Evolutionary conservation across 1,284 basidiomycete species (phyloP), one percentile per base, ranked within the genome.

Genomic region (Coniophora puteana): DNA sequence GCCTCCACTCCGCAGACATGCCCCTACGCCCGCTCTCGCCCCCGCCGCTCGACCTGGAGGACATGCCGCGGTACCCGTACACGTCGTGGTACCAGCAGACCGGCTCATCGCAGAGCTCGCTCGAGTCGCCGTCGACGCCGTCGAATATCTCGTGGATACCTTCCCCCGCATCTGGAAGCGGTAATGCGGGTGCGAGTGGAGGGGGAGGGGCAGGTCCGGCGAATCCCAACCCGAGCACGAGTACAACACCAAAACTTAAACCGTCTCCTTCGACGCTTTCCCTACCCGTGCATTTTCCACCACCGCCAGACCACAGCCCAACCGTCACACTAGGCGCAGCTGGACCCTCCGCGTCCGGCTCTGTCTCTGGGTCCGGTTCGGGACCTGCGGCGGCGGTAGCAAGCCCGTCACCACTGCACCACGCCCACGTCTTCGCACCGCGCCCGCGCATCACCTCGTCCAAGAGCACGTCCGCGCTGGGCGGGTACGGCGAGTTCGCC

Each of bases 81-180:
- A 54, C 58, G 13, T 63, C 62, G 36, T 63, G 62, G 58, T 60
- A 60, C 17, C 53, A 53, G 8, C 49, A 53, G 27, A 60, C 54
- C 1, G 52, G 60, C 4, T 46, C 57, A 18, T 58, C 57, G 4
- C 58, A 64, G 34, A 64, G 60, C 20, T 64, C 61, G 30, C 26
- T 60, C 25, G 58, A 62, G 40, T 64, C 58, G 42, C 49, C 53
- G 42, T 36, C 54, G 50, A 51, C 61, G 0, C 66, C 65, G 24
- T 61, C 67, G 4, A 59, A 61, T 28, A 57, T 71, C 35, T 66
- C 63, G 17, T 71, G 66, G 68, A 38, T 67, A n/a, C n/a, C n/a
- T n/a, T n/a, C n/a, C n/a, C n/a, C n/a, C n/a, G n/a, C n/a, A n/a
- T n/a, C n/a, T n/a, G n/a, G n/a, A n/a, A n/a, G n/a, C n/a, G n/a